phyloP scores from a whole-genome alignment of 805 yeast genomes.

The Ogataea neopini region DNA sequence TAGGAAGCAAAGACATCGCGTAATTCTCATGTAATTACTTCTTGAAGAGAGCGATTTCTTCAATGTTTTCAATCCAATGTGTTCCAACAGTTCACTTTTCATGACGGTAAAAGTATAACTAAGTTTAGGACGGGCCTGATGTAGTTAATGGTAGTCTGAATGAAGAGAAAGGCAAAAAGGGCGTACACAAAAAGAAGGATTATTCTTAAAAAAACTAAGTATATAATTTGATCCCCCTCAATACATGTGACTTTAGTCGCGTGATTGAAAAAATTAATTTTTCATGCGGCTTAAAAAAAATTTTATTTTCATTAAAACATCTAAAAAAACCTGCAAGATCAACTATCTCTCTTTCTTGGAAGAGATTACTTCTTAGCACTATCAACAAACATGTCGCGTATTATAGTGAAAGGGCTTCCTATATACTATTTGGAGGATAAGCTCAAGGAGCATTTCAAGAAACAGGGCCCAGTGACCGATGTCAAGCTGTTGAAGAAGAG shows the following conservation, averaged over 20 bases:
- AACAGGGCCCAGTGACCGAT: constrained; percentile 71
- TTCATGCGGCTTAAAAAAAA: constrained; percentile 6
- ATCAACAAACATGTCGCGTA: constrained; percentile 62
- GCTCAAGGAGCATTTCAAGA: constrained; percentile 61
- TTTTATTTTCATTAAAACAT: background rate
- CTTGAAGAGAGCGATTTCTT: constrained; percentile 10
- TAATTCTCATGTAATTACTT: constrained; percentile 15
- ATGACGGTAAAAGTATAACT: constrained; percentile 3
- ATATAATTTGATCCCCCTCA: background rate
- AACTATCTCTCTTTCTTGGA: background rate
- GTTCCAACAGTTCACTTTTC: constrained; percentile 26
- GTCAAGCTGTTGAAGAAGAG: constrained; percentile 79
- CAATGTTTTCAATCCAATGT: constrained; percentile 22
- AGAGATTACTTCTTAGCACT: background rate
- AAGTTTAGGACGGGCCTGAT: background rate
- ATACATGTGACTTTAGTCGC: background rate
- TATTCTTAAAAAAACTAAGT: background rate
- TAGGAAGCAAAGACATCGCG: constrained; percentile 25
- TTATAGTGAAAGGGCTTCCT: constrained; percentile 90
- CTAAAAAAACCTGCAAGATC: constrained; percentile 1
- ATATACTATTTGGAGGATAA: constrained; percentile 72
- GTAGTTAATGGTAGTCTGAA: no score
- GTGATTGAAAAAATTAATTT: background rate
- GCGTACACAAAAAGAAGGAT: constrained; percentile 1
- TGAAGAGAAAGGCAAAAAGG: background rate